phyloP scores from a whole-genome alignment of 139 green algal genomes.

The Raphidocelis subcapitata region DNA sequence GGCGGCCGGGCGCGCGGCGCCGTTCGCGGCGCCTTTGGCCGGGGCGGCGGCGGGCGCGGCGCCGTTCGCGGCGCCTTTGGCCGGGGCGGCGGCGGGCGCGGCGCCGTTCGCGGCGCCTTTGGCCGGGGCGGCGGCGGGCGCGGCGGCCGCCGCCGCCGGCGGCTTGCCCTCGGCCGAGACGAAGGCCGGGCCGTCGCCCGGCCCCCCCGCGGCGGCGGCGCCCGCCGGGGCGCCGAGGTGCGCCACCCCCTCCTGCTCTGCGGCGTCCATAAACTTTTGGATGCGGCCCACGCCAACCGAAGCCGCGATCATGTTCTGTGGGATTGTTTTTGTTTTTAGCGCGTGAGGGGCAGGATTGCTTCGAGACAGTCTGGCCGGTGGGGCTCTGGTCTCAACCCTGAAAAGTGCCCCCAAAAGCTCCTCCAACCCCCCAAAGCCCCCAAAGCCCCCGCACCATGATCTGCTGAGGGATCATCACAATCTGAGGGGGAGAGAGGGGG shows the following conservation, averaged over 20 bases:
- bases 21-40: no score
- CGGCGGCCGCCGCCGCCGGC: background rate
- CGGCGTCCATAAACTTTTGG: constrained; percentile 70
- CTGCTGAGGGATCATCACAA: constrained; percentile 37
- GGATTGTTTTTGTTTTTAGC: no score
- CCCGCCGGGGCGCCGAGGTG: background rate
- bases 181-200: no score
- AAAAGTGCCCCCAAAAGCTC: no score
- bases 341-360: no score
- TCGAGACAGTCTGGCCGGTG: no score
- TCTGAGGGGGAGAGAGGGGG: background rate
- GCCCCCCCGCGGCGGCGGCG: no score
- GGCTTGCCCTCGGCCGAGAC: no score
- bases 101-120: background rate
- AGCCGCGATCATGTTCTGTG: constrained; percentile 74
- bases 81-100: background rate
- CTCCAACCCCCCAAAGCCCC: no score
- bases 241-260: constrained; percentile 53
- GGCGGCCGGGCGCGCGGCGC: background rate
- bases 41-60: background rate
- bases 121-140: constrained; percentile 1
- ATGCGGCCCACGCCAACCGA: constrained; percentile 73
- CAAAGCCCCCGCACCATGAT: no score
- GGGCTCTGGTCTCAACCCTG: no score
- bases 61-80: background rate